Base-by-base conservation (phyloP, 2,329 filamentous ascomycete genomes). In the Ramularia collo-cygni region DNA sequence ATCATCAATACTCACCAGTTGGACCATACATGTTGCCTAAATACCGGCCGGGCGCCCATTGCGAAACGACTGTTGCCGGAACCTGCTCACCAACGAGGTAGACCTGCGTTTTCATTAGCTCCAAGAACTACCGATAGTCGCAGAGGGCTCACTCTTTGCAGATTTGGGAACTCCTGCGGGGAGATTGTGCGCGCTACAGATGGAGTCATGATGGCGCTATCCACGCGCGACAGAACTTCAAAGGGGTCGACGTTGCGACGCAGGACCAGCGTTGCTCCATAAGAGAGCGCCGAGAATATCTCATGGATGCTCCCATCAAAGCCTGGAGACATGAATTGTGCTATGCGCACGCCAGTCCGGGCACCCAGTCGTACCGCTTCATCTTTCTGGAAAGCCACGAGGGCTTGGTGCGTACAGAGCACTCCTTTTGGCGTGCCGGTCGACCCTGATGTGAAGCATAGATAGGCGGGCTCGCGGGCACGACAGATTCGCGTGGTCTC, bases 241-340 rank as follows among this genome's bases (percentile, higher is more conserved):
- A 39, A 39, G 17, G 10, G 26, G n/a, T 16, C 14, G 15, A 9
- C 27, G 18, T 17, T 34, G 13, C 15, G 35, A n/a, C n/a, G 26
- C 14, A 37, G 13, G 2, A 37, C 35, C n/a, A 37, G 17, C 4
- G 35, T 37, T 16, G 35, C 35, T 12, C 35, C 35, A 18, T 37
- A 28, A 16, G 24, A 16, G 14, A 37, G 18, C 3, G 35, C 17
- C 13, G 21, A 28, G 26, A 37, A 37, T 21, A 28, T 37, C 13
- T 37, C 35, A 15, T 37, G 35, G 8, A 37, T 37, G 26, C 21
- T 28, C 8, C 35, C 35, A 28, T 37, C 35, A 15, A 39, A 39
- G 12, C 28, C 37, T 9, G 29, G 28, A 3, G 37, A 39, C 37
- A 39, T 39, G n/a, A 27, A 32, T 21, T 39, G 37, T 21, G 37